Percentiles rank a stretch among this genome's conserved stretches.
Evolutionary conservation across 2,329 filamentous ascomycete species (phyloP).

Genomic region (Calonectria crousiana): DNA sequence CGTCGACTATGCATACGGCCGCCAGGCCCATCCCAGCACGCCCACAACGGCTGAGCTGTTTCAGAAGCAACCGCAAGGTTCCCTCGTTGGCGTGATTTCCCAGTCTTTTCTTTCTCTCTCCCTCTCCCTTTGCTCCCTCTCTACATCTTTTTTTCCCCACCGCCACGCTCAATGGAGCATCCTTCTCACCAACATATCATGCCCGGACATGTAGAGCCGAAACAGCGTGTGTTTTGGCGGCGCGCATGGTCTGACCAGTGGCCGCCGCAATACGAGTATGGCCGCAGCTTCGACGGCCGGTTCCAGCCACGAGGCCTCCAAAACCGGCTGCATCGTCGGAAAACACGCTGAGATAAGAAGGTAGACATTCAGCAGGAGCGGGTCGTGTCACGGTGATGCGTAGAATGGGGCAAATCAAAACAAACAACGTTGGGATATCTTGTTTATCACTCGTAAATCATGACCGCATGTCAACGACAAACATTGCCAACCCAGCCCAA

Average conservation of each 20-base stretch:
- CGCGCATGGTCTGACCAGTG: constrained; percentile 21
- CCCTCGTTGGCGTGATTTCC: constrained; percentile 5
- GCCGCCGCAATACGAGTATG: constrained; percentile 18
- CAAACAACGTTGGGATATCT: constrained; percentile 39
- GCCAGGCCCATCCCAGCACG: neutral
- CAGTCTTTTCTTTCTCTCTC: neutral
- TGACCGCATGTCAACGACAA: constrained; percentile 41
- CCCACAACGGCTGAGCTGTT: neutral
- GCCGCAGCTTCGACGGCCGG: constrained; percentile 15
- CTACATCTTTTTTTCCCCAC: neutral
- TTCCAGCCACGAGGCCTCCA: neutral
- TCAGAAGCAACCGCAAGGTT: neutral
- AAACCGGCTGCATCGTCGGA: constrained; percentile 2
- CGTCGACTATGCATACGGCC: neutral
- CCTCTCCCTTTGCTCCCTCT: neutral
- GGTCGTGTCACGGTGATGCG: neutral
- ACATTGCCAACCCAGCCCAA: constrained; percentile 32
- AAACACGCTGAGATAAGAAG: constrained; percentile 1
- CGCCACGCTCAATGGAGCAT: neutral
- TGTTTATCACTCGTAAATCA: constrained; percentile 46
- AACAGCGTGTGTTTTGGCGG: constrained; percentile 13
- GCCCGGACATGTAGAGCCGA: constrained; percentile 11
- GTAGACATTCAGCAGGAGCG: neutral
- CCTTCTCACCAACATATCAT: constrained; percentile 1
- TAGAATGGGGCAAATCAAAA: neutral